Evolutionary conservation across 176 grass and related monocot genomes (phyloP).

Genomic region (Carex pumila): DNA sequence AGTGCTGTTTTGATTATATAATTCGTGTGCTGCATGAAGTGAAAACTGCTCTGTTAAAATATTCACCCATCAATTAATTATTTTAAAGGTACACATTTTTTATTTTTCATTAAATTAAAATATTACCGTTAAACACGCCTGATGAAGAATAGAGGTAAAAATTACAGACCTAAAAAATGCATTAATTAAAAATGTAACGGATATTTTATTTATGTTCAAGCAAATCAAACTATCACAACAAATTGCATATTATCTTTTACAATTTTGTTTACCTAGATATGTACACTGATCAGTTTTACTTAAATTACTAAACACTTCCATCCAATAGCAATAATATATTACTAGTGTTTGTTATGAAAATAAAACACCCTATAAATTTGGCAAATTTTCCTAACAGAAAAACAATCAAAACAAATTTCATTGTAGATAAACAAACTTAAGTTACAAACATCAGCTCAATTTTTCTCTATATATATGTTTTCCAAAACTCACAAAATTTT

Average conservation of each 20-base stretch:
- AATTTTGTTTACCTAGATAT: neutral
- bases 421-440: constrained; percentile 2
- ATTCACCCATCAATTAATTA: neutral
- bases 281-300: neutral
- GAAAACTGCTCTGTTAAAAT: too few species aligned
- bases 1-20: too few species aligned
- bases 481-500: neutral
- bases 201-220: neutral
- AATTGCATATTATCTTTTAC: neutral
- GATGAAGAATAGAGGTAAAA: neutral
- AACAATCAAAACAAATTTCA: neutral
- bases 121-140: neutral
- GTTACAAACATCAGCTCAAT: neutral
- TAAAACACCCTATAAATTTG: neutral
- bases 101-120: neutral
- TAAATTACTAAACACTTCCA: neutral
- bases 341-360: neutral
- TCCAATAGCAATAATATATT: neutral
- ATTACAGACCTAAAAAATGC: neutral
- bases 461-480: neutral
- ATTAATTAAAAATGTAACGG: neutral
- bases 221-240: neutral
- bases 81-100: neutral
- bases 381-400: neutral
- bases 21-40: too few species aligned